Percentiles rank a stretch among this genome's conserved stretches.
Evolutionary conservation across 2,329 filamentous ascomycete genomes (phyloP).

Genomic region (Teratosphaeria gauchensis): DNA sequence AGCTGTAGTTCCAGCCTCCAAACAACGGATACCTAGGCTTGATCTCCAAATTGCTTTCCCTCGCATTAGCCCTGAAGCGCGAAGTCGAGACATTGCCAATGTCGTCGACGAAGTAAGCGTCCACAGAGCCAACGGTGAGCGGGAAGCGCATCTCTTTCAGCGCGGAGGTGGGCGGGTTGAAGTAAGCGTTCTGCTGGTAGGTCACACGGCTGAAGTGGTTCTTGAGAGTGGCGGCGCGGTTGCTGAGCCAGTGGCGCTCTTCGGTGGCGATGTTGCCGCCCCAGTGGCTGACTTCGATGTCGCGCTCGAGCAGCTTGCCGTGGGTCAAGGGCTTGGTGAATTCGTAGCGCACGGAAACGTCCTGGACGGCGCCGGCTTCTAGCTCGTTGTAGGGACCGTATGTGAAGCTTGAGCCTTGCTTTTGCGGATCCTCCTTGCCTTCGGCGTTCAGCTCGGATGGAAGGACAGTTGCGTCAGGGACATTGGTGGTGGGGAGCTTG

Average conservation of each 20-base stretch:
- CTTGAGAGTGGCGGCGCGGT: constrained; percentile 67
- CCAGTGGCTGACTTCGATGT: constrained; percentile 96
- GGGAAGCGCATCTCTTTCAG: constrained; percentile 75
- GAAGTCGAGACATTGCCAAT: constrained; percentile 97
- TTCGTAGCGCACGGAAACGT: constrained; percentile 78
- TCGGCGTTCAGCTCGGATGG: constrained; percentile 47
- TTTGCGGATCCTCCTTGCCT: constrained; percentile 60
- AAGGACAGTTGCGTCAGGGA: constrained; percentile 68
- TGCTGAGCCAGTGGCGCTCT: constrained; percentile 80
- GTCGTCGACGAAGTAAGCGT: constrained; percentile 90
- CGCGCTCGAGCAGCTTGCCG: constrained; percentile 69
- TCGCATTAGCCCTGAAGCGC: constrained; percentile 63
- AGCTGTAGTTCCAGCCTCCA: constrained; percentile 96
- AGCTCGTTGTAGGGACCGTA: constrained; percentile 84
- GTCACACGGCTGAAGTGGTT: constrained; percentile 42
- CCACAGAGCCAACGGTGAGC: constrained; percentile 66
- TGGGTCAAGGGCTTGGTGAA: constrained; percentile 87
- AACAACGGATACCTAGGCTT: constrained; percentile 95
- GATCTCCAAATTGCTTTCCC: constrained; percentile 65
- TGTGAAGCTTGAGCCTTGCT: constrained; percentile 73
- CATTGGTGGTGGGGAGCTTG: constrained; percentile 68
- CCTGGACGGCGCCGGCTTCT: constrained; percentile 63
- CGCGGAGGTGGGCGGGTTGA: constrained; percentile 66
- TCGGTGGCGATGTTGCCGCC: constrained; percentile 93
- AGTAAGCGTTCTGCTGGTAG: constrained; percentile 40